These are phyloP conservation scores for Pulveroboletus ravenelii DNA, from an alignment of 768 basidiomycete genomes.

Conservation along the genomic window DNA sequence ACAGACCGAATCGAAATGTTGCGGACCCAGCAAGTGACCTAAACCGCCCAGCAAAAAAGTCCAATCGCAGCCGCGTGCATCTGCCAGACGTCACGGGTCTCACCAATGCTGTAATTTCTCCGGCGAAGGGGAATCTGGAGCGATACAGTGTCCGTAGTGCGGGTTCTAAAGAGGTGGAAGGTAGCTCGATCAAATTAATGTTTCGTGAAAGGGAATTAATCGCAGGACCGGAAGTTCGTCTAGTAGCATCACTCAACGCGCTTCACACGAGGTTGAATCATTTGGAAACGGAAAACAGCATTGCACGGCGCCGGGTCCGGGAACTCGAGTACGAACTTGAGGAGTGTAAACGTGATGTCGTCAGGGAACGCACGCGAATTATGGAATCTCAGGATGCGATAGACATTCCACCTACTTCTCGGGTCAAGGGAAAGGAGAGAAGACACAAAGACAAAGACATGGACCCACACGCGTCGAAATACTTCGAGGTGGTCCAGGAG, in stretches of 20 bases:
- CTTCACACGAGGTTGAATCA: conserved; percentile 67
- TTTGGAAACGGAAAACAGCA: conserved; percentile 76
- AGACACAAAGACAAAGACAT: conserved; percentile 37
- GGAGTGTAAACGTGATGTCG: conserved; percentile 73
- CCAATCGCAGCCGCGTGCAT: conserved; percentile 43
- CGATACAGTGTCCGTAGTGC: conserved; percentile 48
- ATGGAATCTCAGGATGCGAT: conserved; percentile 48
- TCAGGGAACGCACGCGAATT: conserved; percentile 60
- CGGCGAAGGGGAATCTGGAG: conserved; percentile 50
- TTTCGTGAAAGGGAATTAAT: neutral
- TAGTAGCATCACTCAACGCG: conserved; percentile 54
- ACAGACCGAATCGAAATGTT: conserved; percentile 27
- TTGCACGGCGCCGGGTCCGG: conserved; percentile 75
- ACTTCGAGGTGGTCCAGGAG: conserved; percentile 78
- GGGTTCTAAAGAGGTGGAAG: conserved; percentile 57
- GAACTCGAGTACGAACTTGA: conserved; percentile 88
- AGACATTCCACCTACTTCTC: conserved; percentile 22
- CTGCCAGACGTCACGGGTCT: conserved; percentile 83
- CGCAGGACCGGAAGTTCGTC: conserved; percentile 42
- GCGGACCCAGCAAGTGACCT: conserved; percentile 9
- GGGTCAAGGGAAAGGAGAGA: conserved; percentile 27
- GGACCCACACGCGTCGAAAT: conserved; percentile 42
- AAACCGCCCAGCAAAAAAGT: conserved; percentile 14
- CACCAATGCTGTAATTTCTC: conserved; percentile 72
- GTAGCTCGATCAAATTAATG: conserved; percentile 32